These are phyloP conservation scores for Platanthera guangdongensis DNA, from an alignment of 106 monocot genomes.

Conservation along the genomic window DNA sequence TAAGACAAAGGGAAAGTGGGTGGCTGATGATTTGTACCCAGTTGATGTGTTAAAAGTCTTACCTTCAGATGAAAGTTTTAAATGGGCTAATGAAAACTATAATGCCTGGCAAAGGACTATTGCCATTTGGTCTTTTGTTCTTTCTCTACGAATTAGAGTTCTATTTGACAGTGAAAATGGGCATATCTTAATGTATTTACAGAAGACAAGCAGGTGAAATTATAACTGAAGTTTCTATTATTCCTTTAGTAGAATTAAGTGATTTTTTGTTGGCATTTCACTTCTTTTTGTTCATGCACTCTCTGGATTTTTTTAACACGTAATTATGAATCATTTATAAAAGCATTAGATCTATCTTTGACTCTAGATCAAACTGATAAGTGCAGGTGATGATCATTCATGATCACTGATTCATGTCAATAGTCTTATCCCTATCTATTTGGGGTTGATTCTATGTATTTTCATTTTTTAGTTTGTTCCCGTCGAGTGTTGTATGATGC, in stretches of 20 bases:
- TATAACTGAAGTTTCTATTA: neutral
- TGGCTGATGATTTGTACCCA: slow-evolving; percentile 20
- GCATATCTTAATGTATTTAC: slow-evolving; percentile 69
- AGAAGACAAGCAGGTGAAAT: slow-evolving; percentile 74
- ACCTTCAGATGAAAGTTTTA: slow-evolving; percentile 79
- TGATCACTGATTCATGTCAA: neutral
- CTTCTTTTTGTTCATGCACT: neutral
- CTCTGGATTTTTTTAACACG: neutral
- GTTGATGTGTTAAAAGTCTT: slow-evolving; percentile 53
- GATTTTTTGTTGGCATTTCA: neutral
- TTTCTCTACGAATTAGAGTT: slow-evolving; percentile 52
- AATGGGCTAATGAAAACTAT: slow-evolving; percentile 86
- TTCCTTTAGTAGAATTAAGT: neutral
- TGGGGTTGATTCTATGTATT: neutral
- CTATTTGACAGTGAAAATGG: slow-evolving; percentile 82
- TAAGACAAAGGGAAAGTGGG: slow-evolving; percentile 17
- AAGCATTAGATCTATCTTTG: neutral
- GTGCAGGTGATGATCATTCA: neutral
- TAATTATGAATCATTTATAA: neutral
- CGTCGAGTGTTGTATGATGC: too few species aligned
- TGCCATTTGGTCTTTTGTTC: slow-evolving; percentile 83
- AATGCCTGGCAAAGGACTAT: slow-evolving; percentile 66
- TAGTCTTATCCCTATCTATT: neutral
- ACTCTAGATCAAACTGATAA: neutral
- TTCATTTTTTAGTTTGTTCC: too few species aligned